A percentile compares a stretch with the other conserved stretches of the same genome.
Conservation (phyloP, 345 rosid species). For the Syzygium aromaticum region DNA sequence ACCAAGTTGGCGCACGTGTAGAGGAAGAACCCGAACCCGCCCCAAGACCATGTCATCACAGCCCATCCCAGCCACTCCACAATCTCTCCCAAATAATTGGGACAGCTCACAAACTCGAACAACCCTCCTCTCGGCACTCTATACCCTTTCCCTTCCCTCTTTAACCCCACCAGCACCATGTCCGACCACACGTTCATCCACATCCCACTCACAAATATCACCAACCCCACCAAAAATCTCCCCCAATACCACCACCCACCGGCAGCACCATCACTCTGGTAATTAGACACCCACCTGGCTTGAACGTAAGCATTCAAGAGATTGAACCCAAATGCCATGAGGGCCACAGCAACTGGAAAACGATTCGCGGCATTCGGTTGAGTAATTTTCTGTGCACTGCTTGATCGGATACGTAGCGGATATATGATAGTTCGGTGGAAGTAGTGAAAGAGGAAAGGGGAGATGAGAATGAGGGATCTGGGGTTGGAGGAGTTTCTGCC, state of each 20-base stretch:
- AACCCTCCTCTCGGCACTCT: conserved; percentile 72
- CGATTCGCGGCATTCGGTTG: neutral
- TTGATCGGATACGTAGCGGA: conserved; percentile 51
- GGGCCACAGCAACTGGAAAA: conserved; percentile 50
- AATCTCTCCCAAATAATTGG: conserved; percentile 81
- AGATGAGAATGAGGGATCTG: conserved; percentile 44
- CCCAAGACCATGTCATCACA: conserved; percentile 84
- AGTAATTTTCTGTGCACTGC: neutral
- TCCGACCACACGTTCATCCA: conserved; percentile 65
- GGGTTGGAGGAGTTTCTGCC: conserved; percentile 53
- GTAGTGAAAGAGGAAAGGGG: conserved; percentile 75
- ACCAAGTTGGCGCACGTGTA: conserved; percentile 70
- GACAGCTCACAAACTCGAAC: conserved; percentile 83
- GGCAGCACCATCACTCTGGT: conserved; percentile 39
- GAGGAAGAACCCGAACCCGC: conserved; percentile 63
- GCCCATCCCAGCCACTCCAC: conserved; percentile 91
- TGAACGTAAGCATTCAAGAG: conserved; percentile 65
- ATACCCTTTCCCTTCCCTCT: conserved; percentile 57
- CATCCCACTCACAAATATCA: conserved; percentile 56
- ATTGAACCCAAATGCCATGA: conserved; percentile 59
- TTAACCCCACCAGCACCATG: conserved; percentile 49
- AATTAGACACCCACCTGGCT: conserved; percentile 78
- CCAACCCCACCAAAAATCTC: conserved; percentile 38
- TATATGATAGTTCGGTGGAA: conserved; percentile 67
- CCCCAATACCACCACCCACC: conserved; percentile 36